Evolutionary conservation across 345 rosid genomes (phyloP), one percentile per base, ranked within the genome.

Genomic region (Syzygium grande): DNA sequence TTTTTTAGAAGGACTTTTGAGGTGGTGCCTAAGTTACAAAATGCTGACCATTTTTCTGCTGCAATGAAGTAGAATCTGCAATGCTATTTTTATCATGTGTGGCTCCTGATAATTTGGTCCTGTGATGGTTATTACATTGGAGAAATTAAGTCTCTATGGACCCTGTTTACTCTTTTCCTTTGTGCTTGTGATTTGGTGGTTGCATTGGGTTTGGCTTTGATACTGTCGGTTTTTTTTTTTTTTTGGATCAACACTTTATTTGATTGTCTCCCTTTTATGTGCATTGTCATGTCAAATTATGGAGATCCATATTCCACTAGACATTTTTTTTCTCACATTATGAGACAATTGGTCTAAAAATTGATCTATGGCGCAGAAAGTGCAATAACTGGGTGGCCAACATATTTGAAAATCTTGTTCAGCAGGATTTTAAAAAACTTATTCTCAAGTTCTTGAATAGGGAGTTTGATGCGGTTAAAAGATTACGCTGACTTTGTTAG

Each of bases 1-100:
- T 96, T 94, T 88, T 92, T 94, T 87, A 94, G 90, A 90, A 97
- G 94, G 92, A 94, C 94, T 46, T 96, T 96, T 91, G 99, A 93
- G 98, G 99, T 96, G 84, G 43, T 73, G 91, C 49, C 52, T 55
- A 84, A 84, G 9, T 90, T 59, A 84, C 46, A 38, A 19, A 34
- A 38, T 73, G 49, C 49, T 38, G 38, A 73, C 49, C 27, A 55
- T 55, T 55, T 73, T 73, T 73, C 59, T 41, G 52, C n/a, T 53
- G 68, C 58, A 41, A 41, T 85, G 77, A 85, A 73, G 80, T 73
- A 49, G 80, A 19, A 73, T 73, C 43, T 73, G 25, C 22, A 19
- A 6, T 73, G 25, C 80, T 73, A 73, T 73, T 73, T 73, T 38
- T 34, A 73, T 73, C 49, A 34, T 73, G 49, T 23, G 79, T 30